Conservation (phyloP, 108 stramenopile species). For the Chaetoceros tenuissimus region DNA sequence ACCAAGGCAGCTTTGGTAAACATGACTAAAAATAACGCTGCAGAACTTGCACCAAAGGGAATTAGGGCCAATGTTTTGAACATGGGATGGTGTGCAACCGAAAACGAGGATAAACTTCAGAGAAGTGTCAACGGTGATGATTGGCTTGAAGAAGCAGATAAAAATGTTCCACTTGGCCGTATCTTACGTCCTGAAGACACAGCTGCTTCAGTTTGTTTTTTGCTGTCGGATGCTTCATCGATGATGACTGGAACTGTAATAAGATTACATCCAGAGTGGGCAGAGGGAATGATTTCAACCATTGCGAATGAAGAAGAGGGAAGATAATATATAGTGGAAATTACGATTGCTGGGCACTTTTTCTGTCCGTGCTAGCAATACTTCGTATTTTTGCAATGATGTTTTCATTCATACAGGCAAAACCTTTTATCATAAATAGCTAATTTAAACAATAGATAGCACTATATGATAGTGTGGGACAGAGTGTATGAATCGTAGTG, state of each 20-base stretch:
- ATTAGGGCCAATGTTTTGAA: constrained; percentile 47
- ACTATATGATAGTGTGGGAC: too few species aligned
- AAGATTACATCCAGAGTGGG: constrained; percentile 32
- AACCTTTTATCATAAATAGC: too few species aligned
- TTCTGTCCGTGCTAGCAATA: too few species aligned
- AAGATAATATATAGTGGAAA: background rate
- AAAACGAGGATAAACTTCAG: constrained; percentile 33
- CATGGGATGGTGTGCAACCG: constrained; percentile 40
- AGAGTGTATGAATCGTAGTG: too few species aligned
- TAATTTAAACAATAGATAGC: too few species aligned
- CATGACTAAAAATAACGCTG: constrained; percentile 37
- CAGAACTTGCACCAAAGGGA: constrained; percentile 18
- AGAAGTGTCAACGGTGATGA: constrained; percentile 5
- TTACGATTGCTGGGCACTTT: too few species aligned
- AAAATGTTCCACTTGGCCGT: constrained; percentile 23
- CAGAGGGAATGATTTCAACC: constrained; percentile 9
- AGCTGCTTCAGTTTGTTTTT: constrained; percentile 26
- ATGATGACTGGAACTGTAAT: constrained; percentile 42
- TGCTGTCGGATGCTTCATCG: constrained; percentile 25
- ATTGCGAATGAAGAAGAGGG: constrained; percentile 5
- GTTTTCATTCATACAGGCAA: too few species aligned
- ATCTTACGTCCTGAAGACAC: constrained; percentile 35
- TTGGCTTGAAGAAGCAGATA: constrained; percentile 34
- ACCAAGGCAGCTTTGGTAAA: constrained; percentile 33
- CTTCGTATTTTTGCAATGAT: too few species aligned